A percentile compares a stretch with the other conserved stretches of the same genome.
phyloP scores from a whole-genome alignment of 352 stramenopile genomes.

The Phytophthora sp. region DNA sequence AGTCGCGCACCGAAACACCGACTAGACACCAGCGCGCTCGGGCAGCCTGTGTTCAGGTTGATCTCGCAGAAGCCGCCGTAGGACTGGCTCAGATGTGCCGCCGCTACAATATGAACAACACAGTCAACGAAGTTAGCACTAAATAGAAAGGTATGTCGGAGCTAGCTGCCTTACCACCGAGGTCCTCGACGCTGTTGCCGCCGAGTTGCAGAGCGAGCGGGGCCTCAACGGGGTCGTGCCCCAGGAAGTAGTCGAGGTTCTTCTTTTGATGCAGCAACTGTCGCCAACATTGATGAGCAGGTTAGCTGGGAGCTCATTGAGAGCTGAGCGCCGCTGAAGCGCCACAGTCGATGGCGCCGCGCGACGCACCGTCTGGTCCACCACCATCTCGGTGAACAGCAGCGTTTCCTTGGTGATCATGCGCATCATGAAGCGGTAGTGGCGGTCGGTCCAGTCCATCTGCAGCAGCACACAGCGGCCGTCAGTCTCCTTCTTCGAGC shows the following conservation, averaged over 20 bases:
- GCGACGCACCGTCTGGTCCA: conserved; percentile 92
- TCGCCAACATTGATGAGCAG: background rate
- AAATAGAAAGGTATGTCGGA: background rate
- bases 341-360: background rate
- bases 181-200: conserved; percentile 87
- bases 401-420: conserved; percentile 93
- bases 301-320: background rate
- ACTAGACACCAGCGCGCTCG: conserved; percentile 80
- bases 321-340: no score
- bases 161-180: conserved; percentile 52
- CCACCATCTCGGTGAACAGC: conserved; percentile 99
- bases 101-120: conserved; percentile 41
- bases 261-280: conserved; percentile 85
- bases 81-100: conserved; percentile 69
- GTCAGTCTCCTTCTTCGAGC: background rate
- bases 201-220: conserved; percentile 95
- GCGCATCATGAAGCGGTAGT: conserved; percentile 95
- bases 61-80: conserved; percentile 94
- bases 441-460: conserved; percentile 98
- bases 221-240: conserved; percentile 81
- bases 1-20: conserved; percentile 96
- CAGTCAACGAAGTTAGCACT: background rate
- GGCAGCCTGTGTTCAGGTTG: conserved; percentile 98
- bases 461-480: conserved; percentile 22
- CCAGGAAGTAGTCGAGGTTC: conserved; percentile 91